These are phyloP conservation scores for Penicillium sp. DNA, from an alignment of 2,329 filamentous ascomycete species.

Conservation along the genomic window DNA sequence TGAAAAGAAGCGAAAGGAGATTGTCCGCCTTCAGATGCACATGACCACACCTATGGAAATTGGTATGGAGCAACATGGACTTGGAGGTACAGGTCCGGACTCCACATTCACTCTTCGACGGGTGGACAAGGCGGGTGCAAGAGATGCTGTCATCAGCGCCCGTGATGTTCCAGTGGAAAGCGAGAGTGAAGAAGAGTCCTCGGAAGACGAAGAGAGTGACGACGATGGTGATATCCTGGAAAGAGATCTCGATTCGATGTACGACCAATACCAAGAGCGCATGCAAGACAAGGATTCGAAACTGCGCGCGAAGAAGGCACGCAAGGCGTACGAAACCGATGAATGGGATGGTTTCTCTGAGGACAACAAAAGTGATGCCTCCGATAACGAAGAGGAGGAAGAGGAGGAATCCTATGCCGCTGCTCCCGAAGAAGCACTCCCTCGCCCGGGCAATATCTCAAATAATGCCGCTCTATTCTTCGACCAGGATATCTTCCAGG, in stretches of 20 bases:
- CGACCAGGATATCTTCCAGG: conserved; percentile 90
- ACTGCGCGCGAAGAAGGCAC: conserved; percentile 83
- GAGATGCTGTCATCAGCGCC: conserved; percentile 69
- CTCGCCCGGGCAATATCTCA: conserved; percentile 62
- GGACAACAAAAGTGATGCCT: conserved; percentile 56
- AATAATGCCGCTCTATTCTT: conserved; percentile 88
- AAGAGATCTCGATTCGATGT: conserved; percentile 81
- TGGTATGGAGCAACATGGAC: conserved; percentile 81
- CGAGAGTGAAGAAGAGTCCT: conserved; percentile 60
- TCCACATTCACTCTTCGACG: conserved; percentile 84
- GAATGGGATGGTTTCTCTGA: conserved; percentile 90
- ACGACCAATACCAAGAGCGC: conserved; percentile 78
- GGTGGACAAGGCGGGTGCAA: conserved; percentile 72
- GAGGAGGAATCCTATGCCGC: conserved; percentile 13
- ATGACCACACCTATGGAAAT: conserved; percentile 97
- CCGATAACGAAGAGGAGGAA: conserved; percentile 49
- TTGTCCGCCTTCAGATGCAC: conserved; percentile 94
- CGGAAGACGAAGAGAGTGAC: conserved; percentile 64
- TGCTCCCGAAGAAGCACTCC: conserved; percentile 30
- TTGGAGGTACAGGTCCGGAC: conserved; percentile 75
- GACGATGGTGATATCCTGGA: conserved; percentile 82
- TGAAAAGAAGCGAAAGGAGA: conserved; percentile 89
- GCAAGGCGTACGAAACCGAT: conserved; percentile 76
- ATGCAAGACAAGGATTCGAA: conserved; percentile 82
- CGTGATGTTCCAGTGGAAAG: conserved; percentile 69